Evolutionary conservation across 768 basidiomycete genomes (phyloP).

Genomic region (Chlorophyllum brunneum): DNA sequence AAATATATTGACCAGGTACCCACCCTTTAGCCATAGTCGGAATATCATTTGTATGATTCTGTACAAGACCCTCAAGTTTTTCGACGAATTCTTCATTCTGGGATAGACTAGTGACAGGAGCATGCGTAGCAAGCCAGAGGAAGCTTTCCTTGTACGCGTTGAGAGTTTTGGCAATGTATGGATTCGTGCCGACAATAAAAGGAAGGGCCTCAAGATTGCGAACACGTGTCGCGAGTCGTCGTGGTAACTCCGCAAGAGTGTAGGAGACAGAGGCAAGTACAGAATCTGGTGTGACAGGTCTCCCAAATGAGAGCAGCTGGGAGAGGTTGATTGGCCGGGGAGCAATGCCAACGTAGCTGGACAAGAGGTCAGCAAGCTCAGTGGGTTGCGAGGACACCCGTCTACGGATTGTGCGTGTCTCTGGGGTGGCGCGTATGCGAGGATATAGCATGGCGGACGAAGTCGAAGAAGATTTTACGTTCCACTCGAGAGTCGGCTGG

Average conservation of each 20-base stretch:
- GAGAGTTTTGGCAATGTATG: conserved; percentile 72
- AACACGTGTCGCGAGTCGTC: conserved; percentile 70
- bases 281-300: conserved; percentile 66
- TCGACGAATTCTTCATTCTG: conserved; percentile 69
- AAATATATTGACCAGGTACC: conserved; percentile 6
- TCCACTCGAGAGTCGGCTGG: too few relatives aligned
- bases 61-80: conserved; percentile 67
- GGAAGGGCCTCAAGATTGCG: conserved; percentile 73
- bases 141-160: conserved; percentile 70
- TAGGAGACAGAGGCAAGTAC: conserved; percentile 72
- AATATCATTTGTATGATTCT: conserved; percentile 81
- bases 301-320: conserved; percentile 71
- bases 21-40: conserved; percentile 90
- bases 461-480: too few relatives aligned
- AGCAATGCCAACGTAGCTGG: conserved; percentile 57
- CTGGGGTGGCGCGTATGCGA: neutral
- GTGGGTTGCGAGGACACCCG: conserved; percentile 38
- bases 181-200: conserved; percentile 88
- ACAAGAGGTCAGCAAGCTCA: conserved; percentile 56
- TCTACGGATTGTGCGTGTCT: neutral
- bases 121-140: conserved; percentile 62
- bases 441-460: neutral
- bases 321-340: conserved; percentile 71
- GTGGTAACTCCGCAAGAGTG: conserved; percentile 72
- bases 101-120: conserved; percentile 57